Base-by-base conservation (phyloP, 2,329 filamentous ascomycete genomes). In the Metarhizium album region DNA sequence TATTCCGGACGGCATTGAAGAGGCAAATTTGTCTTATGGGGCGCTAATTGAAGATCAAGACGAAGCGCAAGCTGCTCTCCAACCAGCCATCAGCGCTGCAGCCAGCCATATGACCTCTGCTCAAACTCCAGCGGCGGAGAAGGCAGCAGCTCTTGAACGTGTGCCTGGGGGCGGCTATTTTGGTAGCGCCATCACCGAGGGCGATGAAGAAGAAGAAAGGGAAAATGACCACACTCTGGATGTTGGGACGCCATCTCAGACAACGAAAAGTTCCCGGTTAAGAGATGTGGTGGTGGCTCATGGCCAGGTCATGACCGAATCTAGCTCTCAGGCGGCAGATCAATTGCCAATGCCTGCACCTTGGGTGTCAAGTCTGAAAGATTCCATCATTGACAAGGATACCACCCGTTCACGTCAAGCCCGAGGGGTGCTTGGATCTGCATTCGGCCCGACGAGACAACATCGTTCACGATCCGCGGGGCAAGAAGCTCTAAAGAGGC, bases 41-140 rank as follows among this genome's bases (percentile, higher is more conserved):
- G 59, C 55, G n/a, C 59, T 61, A 18, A 57, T 65, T 24, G 61
- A 60, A 47, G 73, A 76, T 45, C 69, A 76, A 51, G 78, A 82
- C 58, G 77, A 77, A 55, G 79, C 75, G 4, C 76, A 80, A 56
- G 79, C 78, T 7, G 72, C 82, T 45, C 71, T 84, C 47, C 79
- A 80, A 59, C 77, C 78, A 2, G 71, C 78, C 23, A 73, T 84
- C 55, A 82, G 78, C 60, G 70, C 72, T 6, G 69, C 70, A 22
- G 80, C 79, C 8, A 78, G 76, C 4, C 74, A 78, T 45, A 66
- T 82, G 38, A 76, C 77, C 13, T 74, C 76, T 3, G 67, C 72
- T 4, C 73, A 68, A 50, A 82, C 78, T 0, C 75, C 79, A 5
- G 78, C 77, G 3, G 70, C 72, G 27, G 80, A 83, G 60, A 82